Percentiles rank a stretch among this genome's conserved stretches.
These are phyloP conservation scores for Ailanthus altissimus DNA, from an alignment of 345 rosid species.

Conservation along the genomic window DNA sequence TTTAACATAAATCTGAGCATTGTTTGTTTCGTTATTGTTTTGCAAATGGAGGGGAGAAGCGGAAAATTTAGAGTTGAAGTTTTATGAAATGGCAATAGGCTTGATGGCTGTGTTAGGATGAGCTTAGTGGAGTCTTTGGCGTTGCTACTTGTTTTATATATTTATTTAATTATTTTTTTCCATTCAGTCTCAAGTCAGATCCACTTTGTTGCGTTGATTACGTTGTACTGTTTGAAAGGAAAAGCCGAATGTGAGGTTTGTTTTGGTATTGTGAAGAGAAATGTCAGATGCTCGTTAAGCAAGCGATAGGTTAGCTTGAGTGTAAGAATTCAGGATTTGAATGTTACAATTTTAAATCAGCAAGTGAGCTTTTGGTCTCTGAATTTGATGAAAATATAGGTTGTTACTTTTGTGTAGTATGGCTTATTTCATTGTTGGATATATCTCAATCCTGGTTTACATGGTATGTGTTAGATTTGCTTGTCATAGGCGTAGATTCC, in stretches of 20 bases:
- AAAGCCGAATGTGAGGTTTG: neutral
- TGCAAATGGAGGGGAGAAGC: neutral
- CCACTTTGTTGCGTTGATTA: neutral
- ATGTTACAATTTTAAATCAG: neutral
- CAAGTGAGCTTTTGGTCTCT: neutral
- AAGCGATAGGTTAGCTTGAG: neutral
- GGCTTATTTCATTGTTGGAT: too few relatives aligned
- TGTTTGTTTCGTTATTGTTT: neutral
- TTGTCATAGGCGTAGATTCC: neutral
- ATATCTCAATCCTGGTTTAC: slow-evolving; percentile 11
- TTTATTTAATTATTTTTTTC: neutral
- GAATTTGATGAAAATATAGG: neutral
- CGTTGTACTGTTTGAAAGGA: neutral
- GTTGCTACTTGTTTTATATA: neutral
- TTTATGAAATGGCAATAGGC: neutral
- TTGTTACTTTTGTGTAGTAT: neutral
- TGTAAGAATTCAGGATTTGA: slow-evolving; percentile 17
- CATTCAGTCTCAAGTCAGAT: neutral
- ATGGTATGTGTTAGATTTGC: neutral
- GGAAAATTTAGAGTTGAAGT: slow-evolving; percentile 4
- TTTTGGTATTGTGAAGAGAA: neutral
- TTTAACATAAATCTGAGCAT: neutral
- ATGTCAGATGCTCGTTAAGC: neutral
- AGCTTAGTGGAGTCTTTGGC: neutral
- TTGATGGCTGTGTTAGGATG: slow-evolving; percentile 15